Evolutionary conservation across 2,329 filamentous ascomycete genomes (phyloP).

Genomic region (Hymenoscyphus albidus): DNA sequence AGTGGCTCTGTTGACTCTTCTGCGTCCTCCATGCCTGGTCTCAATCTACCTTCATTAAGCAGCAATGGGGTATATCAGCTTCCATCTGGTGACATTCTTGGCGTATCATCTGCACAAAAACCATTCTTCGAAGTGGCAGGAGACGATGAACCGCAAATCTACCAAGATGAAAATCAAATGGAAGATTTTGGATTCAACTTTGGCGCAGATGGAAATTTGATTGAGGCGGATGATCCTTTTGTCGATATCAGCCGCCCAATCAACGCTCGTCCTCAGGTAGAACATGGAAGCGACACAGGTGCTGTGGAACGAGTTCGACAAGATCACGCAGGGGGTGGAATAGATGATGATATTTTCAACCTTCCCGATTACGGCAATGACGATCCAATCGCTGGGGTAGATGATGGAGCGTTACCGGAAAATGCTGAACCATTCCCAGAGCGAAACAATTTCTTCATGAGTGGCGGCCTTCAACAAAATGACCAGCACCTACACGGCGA

Average conservation of each 20-base stretch:
- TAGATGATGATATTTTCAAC: conserved; percentile 11
- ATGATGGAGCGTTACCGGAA: conserved; percentile 33
- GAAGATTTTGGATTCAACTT: conserved; percentile 45
- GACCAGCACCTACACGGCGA: conserved; percentile 21
- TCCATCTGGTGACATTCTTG: conserved; percentile 28
- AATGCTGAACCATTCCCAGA: conserved; percentile 32
- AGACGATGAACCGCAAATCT: conserved; percentile 25
- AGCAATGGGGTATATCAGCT: conserved; percentile 36
- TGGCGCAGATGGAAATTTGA: conserved; percentile 57
- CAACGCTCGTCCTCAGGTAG: conserved; percentile 15
- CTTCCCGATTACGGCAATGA: conserved; percentile 27
- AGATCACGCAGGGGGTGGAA: conserved; percentile 41
- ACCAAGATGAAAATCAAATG: not conserved
- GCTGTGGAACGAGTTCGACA: conserved; percentile 39
- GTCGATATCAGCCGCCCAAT: conserved; percentile 20
- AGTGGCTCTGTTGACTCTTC: conserved; percentile 24
- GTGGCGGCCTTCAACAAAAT: conserved; percentile 22
- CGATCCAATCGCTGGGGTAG: conserved; percentile 9
- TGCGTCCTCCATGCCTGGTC: conserved; percentile 37
- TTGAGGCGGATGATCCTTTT: conserved; percentile 40
- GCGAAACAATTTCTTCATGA: conserved; percentile 21
- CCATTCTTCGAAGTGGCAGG: conserved; percentile 28
- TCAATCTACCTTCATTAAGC: conserved; percentile 48
- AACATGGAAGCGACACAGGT: conserved; percentile 34
- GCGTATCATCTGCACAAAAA: conserved; percentile 36